Percentiles rank a stretch among this genome's conserved stretches.
Conservation (phyloP, 2,329 filamentous ascomycete genomes). For the Orbilia brochopaga region DNA sequence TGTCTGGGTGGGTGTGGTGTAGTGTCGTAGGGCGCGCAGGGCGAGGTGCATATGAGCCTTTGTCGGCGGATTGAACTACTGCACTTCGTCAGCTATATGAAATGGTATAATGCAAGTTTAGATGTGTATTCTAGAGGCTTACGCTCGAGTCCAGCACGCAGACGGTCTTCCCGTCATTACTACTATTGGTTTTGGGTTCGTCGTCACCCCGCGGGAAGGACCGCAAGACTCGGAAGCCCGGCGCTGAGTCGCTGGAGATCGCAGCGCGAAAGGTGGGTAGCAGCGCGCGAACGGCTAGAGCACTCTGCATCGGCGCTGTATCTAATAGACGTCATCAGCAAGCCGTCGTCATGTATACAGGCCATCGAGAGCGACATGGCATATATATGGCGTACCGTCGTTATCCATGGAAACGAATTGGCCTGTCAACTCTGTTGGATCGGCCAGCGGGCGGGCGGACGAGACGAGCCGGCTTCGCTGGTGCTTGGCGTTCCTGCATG, state of each 20-base stretch:
- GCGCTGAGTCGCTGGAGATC: background rate
- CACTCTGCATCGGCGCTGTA: constrained; percentile 13
- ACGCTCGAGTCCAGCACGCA: constrained; percentile 48
- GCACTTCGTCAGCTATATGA: background rate
- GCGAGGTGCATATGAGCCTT: constrained; percentile 47
- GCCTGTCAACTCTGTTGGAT: too few species aligned
- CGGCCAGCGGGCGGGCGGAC: too few species aligned
- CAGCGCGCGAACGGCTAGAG: constrained; percentile 18
- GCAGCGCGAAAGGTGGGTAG: constrained; percentile 32
- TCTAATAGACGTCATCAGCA: too few species aligned
- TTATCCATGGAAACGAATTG: too few species aligned
- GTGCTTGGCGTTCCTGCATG: too few species aligned
- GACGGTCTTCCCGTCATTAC: constrained; percentile 8
- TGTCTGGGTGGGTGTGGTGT: background rate
- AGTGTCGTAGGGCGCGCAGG: constrained; percentile 21
- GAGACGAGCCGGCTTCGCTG: too few species aligned
- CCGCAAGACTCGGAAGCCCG: background rate
- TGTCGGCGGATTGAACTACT: constrained; percentile 45
- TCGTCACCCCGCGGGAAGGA: too few species aligned
- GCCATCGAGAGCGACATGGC: too few species aligned
- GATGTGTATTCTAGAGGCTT: constrained; percentile 9
- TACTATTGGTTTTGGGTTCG: background rate
- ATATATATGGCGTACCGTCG: too few species aligned
- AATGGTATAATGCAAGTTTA: background rate
- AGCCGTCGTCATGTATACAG: too few species aligned